Conservation (phyloP, 805 yeast genomes). For the Saturnispora ahearnii region DNA sequence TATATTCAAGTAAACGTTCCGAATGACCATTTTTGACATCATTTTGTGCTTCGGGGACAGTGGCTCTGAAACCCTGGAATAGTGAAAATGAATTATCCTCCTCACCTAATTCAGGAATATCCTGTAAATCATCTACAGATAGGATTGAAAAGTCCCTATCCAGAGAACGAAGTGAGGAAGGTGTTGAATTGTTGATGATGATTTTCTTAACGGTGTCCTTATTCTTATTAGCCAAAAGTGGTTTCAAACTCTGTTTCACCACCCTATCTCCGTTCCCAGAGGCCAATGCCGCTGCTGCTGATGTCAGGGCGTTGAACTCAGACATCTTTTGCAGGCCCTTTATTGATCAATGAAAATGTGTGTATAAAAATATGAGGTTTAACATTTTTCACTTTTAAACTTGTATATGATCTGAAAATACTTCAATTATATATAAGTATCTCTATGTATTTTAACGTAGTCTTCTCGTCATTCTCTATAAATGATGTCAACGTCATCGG, state of each 20-base stretch:
- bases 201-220: constrained; percentile 2
- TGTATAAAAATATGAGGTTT: neutral
- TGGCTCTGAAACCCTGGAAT: constrained; percentile 63
- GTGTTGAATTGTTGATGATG: constrained; percentile 3
- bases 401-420: neutral
- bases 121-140: constrained; percentile 52
- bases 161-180: constrained; percentile 6
- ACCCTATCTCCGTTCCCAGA: constrained; percentile 13
- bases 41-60: constrained; percentile 42
- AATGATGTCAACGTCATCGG: constrained; percentile 83
- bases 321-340: constrained; percentile 8
- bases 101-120: constrained; percentile 34
- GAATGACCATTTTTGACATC: constrained; percentile 13
- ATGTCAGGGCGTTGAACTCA: constrained; percentile 39
- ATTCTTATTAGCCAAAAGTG: constrained; percentile 8
- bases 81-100: constrained; percentile 35
- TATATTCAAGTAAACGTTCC: constrained; percentile 1
- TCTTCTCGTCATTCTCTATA: constrained; percentile 57
- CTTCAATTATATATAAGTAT: neutral
- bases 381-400: neutral
- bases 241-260: constrained; percentile 8
- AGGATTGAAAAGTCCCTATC: constrained; percentile 40
- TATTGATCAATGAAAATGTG: neutral
- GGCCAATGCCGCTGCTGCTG: constrained; percentile 46
- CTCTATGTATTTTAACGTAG: neutral